Percentiles rank a stretch among this genome's conserved stretches.
Evolutionary conservation across 2,329 filamentous ascomycete species (phyloP).

Genomic region (Alternaria triticina): DNA sequence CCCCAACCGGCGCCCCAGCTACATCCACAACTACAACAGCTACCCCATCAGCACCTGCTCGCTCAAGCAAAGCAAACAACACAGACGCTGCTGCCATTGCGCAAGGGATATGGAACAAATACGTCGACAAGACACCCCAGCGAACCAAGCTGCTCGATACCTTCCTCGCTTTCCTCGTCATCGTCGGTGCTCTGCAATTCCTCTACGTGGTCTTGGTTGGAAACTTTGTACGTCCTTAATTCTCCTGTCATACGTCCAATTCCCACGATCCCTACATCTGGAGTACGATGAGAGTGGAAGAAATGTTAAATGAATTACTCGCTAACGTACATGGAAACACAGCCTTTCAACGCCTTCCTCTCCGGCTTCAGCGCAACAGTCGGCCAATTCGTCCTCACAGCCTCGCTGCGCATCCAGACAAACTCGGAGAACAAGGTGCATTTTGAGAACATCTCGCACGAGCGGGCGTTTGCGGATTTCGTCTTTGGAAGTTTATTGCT

Average conservation of each 20-base stretch:
- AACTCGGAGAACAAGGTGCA: slow-evolving; percentile 80
- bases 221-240: slow-evolving; percentile 77
- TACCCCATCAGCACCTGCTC: slow-evolving; percentile 18
- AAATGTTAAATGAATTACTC: background rate
- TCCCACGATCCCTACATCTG: background rate
- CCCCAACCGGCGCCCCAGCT: slow-evolving; percentile 11
- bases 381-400: slow-evolving; percentile 95
- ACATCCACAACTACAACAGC: slow-evolving; percentile 26
- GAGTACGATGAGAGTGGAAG: background rate
- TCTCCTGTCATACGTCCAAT: background rate
- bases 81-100: slow-evolving; percentile 64
- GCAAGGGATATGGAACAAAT: slow-evolving; percentile 75
- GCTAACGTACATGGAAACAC: background rate
- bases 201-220: slow-evolving; percentile 88
- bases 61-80: slow-evolving; percentile 37
- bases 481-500: slow-evolving; percentile 92
- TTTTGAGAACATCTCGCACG: slow-evolving; percentile 77
- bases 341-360: slow-evolving; percentile 99
- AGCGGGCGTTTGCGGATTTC: slow-evolving; percentile 95
- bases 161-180: slow-evolving; percentile 86
- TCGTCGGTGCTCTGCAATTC: slow-evolving; percentile 90
- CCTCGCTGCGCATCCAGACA: slow-evolving; percentile 89
- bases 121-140: slow-evolving; percentile 81
- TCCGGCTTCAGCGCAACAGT: slow-evolving; percentile 94
- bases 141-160: slow-evolving; percentile 89